Conservation (phyloP, 257 asterid genomes). For the Verbascum thapsus region DNA sequence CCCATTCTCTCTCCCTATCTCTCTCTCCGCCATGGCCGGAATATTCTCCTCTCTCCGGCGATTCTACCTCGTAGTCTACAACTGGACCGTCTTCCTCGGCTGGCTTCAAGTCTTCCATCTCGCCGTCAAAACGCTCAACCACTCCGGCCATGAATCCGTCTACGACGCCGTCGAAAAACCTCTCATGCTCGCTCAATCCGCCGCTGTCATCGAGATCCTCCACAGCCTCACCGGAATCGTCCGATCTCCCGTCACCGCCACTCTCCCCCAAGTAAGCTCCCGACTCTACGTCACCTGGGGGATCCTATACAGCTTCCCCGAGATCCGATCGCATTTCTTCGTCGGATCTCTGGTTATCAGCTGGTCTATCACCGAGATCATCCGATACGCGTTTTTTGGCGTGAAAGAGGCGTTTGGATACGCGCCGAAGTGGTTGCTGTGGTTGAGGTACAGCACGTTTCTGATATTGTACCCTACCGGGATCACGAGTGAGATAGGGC, state of each 20-base stretch:
- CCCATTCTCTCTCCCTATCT: neutral
- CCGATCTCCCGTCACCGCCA: slow-evolving; percentile 90
- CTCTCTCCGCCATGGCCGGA: slow-evolving; percentile 57
- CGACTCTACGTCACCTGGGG: slow-evolving; percentile 90
- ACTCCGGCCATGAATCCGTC: slow-evolving; percentile 72
- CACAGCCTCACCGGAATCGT: slow-evolving; percentile 70
- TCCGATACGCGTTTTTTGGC: slow-evolving; percentile 86
- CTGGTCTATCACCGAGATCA: slow-evolving; percentile 88
- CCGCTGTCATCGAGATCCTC: slow-evolving; percentile 75
- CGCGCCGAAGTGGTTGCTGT: slow-evolving; percentile 84
- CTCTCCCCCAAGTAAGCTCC: slow-evolving; percentile 85
- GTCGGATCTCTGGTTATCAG: slow-evolving; percentile 74
- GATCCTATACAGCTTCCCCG: slow-evolving; percentile 83
- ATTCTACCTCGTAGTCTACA: slow-evolving; percentile 71
- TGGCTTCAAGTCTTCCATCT: slow-evolving; percentile 86
- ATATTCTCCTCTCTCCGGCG: slow-evolving; percentile 56
- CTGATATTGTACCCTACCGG: slow-evolving; percentile 80
- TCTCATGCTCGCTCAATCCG: slow-evolving; percentile 77
- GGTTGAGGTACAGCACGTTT: slow-evolving; percentile 96
- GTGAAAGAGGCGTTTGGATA: slow-evolving; percentile 74
- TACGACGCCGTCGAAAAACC: slow-evolving; percentile 83
- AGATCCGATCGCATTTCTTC: slow-evolving; percentile 63
- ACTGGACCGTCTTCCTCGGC: slow-evolving; percentile 79
- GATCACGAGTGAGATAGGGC: slow-evolving; percentile 87
- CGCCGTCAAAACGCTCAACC: slow-evolving; percentile 52